Conservation (phyloP, 1,284 basidiomycete genomes). For the Phenoliferia sp. region DNA sequence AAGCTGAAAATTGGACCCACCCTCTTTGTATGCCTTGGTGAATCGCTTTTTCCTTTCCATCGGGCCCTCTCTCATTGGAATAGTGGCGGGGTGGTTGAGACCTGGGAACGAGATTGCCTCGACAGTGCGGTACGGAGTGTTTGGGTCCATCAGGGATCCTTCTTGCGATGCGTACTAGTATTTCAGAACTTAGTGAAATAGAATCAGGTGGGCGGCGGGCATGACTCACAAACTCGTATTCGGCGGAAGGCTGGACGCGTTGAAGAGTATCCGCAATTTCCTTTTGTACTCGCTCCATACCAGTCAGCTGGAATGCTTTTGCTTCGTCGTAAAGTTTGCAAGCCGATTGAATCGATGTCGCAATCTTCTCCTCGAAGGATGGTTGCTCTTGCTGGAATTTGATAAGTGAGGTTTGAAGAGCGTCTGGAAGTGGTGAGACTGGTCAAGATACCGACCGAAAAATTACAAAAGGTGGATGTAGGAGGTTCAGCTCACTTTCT, state of each 20-base stretch:
- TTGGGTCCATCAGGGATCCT: conserved; percentile 29
- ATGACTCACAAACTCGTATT: conserved; percentile 25
- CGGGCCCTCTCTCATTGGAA: conserved; percentile 31
- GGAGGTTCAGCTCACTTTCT: conserved; percentile 19
- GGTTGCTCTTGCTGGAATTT: conserved; percentile 31
- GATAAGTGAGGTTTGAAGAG: conserved; percentile 30
- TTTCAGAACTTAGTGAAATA: background rate
- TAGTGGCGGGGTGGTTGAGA: conserved; percentile 32
- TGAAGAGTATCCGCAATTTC: conserved; percentile 31
- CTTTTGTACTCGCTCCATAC: conserved; percentile 21
- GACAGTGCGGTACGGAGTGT: conserved; percentile 31
- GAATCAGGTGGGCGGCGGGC: background rate
- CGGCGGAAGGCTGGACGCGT: conserved; percentile 25
- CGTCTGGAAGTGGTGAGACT: conserved; percentile 5
- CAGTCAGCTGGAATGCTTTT: conserved; percentile 12
- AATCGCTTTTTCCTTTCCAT: conserved; percentile 39
- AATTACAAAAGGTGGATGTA: background rate
- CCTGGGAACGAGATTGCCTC: conserved; percentile 36
- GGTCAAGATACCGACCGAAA: background rate
- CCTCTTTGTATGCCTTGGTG: conserved; percentile 35
- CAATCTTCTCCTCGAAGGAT: conserved; percentile 31
- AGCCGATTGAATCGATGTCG: conserved; percentile 23
- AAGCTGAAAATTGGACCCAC: background rate
- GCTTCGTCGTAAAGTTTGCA: conserved; percentile 28
- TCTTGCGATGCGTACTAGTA: conserved; percentile 11